Evolutionary conservation across 2,329 filamentous ascomycete genomes (phyloP), one percentile per base, ranked within the genome.

Genomic region (Leptosphaerulina australis): DNA sequence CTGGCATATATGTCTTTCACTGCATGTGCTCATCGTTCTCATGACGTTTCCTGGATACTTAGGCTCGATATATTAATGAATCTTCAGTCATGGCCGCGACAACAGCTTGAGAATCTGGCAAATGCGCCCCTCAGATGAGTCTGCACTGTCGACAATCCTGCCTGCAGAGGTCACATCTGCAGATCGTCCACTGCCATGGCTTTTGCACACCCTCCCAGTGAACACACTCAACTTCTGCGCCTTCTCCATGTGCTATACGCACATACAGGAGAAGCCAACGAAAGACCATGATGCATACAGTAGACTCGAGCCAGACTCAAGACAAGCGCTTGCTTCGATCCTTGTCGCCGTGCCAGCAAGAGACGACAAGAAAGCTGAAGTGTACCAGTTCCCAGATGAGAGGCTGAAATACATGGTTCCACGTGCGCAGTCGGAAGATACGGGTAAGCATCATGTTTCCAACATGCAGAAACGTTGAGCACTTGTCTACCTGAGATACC

Each of bases 221-320:
- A 97, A 97, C 67, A 91, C 93, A 1, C 83, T 97, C 76, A 99
- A 97, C 68, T 99, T 97, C 70, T 99, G 94, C 69, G 82, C 88
- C 1, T 96, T 96, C 70, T 81, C 88, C 2, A 80, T 81, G 54
- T 87, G 86, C 49, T 41, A 58, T 39, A 47, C 53, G 12, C 18
- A 48, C 21, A 9, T 17, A 11, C 22, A 31, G 9, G 15, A 22
- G 5, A 8, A 24, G n/a, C 17, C 31, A 33, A 33, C 15, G 4
- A 14, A 14, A 5, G 50, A 44, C n/a, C 24, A 26, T 10, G 14
- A n/a, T 3, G 6, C n/a, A 14, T 8, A 30, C 2, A 22, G 44
- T 11, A 43, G 58, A 21, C 54, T 36, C 25, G 7, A 7, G n/a
- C 26, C 11, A 9, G 1, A 8, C 25, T 8, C 7, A n/a, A 21